Base-by-base conservation (phyloP, 345 rosid genomes). In the Aquilaria sinensis region DNA sequence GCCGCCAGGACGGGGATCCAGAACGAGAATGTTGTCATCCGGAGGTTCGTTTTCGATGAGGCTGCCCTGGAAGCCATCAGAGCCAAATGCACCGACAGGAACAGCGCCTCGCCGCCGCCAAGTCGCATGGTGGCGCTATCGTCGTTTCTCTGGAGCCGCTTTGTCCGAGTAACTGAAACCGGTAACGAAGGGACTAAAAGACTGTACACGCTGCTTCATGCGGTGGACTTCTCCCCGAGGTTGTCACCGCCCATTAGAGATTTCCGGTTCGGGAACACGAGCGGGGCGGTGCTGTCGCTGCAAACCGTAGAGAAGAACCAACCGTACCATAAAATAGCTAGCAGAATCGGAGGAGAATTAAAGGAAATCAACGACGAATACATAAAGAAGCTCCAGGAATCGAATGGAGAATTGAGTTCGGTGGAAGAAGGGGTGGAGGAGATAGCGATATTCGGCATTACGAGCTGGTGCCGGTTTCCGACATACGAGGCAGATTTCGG, bases 81-180 rank as follows among this genome's bases (percentile, higher is more conserved):
- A 47, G 72, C 69, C 8, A 75, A 54, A 60, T 81, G 56, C 15
- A 12, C 62, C 6, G 56, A 49, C 43, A 57, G 51, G 29, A 50
- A 61, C n/a, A 30, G 49, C 5, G 41, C 53, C 30, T 29, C 41
- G 5, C n/a, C 47, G n/a, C 68, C 51, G 0, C 70, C 80, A 0
- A 72, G 81, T 2, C 72, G 82, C 1, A 62, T 81, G 12, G 80
- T 80, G 49, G 83, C 78, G 15, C 61, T 80, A 51, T 77, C 83
- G 0, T 53, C 67, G 31, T 78, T 81, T 49, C 70, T 81, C 15
- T 81, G 81, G 81, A 74, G 66, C 46, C 76, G 85, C 7, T 74
- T 72, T 55, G 60, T 55, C 58, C 73, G 79, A n/a, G 67, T 78
- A 6, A 67, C 63, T n/a, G 31, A 67, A 23, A 23, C 23, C 23